Percentiles rank a stretch among this genome's conserved stretches.
Conservation (phyloP, 768 basidiomycete species). For the Ramaria sp. region DNA sequence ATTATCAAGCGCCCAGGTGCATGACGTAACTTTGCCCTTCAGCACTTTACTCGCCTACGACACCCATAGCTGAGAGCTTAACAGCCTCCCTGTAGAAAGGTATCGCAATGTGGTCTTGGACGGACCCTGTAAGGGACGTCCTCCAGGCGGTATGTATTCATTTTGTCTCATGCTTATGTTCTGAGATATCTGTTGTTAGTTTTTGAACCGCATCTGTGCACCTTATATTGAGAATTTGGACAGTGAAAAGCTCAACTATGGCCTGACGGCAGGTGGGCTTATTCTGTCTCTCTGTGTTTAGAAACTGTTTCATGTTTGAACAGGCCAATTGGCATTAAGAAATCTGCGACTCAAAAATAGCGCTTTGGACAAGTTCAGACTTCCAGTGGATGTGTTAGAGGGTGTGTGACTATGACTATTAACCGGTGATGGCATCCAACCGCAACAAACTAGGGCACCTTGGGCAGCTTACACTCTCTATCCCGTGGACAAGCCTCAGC, state of each 20-base stretch:
- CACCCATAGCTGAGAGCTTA: no score
- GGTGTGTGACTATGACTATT: slow-evolving; percentile 33
- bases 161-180: not conserved
- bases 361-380: slow-evolving; percentile 87
- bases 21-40: no score
- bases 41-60: no score
- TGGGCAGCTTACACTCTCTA: slow-evolving; percentile 74
- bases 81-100: not conserved
- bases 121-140: slow-evolving; percentile 78
- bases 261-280: slow-evolving; percentile 69
- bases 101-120: slow-evolving; percentile 59
- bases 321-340: slow-evolving; percentile 68
- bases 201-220: slow-evolving; percentile 86
- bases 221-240: slow-evolving; percentile 97
- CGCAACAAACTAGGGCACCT: slow-evolving; percentile 48
- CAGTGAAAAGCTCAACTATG: slow-evolving; percentile 89
- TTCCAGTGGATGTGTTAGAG: slow-evolving; percentile 92
- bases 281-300: slow-evolving; percentile 4
- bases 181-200: slow-evolving; percentile 22
- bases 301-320: not conserved
- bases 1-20: no score
- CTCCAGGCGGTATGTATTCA: slow-evolving; percentile 54
- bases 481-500: slow-evolving; percentile 83
- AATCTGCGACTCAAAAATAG: slow-evolving; percentile 86
- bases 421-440: not conserved